Conservation (phyloP, 495 filamentous ascomycete genomes). For the Penicillium diatomitis region DNA sequence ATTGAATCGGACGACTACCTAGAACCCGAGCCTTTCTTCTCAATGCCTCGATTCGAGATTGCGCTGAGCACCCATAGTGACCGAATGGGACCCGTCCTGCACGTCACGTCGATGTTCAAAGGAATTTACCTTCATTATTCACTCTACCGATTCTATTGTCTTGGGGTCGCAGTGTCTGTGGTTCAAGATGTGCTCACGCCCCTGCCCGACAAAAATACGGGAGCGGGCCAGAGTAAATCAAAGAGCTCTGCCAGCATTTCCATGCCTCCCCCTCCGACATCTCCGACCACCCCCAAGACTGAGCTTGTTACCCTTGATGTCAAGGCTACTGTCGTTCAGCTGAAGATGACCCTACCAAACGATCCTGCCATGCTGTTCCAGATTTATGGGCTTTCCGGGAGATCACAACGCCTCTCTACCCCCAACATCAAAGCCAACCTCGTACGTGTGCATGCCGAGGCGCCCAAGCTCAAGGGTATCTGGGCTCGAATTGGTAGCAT, state of each 20-base stretch:
- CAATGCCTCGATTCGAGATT: conserved; percentile 78
- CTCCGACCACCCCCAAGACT: conserved; percentile 22
- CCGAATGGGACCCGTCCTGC: conserved; percentile 73
- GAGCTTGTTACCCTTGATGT: conserved; percentile 79
- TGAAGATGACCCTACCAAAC: conserved; percentile 79
- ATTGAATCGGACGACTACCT: conserved; percentile 77
- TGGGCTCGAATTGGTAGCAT: conserved; percentile 84
- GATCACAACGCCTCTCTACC: conserved; percentile 73
- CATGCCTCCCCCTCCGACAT: conserved; percentile 21
- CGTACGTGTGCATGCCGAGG: conserved; percentile 74
- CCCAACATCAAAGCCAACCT: conserved; percentile 71
- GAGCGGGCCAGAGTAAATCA: conserved; percentile 3
- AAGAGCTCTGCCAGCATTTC: conserved; percentile 11
- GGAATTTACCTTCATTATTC: conserved; percentile 82
- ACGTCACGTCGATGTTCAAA: conserved; percentile 72
- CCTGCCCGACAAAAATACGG: conserved; percentile 15
- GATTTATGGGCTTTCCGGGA: conserved; percentile 67
- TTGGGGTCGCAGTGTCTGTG: conserved; percentile 70
- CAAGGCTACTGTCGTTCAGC: conserved; percentile 66
- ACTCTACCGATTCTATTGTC: conserved; percentile 86
- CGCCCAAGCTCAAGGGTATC: conserved; percentile 65
- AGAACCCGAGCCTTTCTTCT: conserved; percentile 78
- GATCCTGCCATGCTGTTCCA: conserved; percentile 90
- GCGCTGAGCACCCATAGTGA: conserved; percentile 79
- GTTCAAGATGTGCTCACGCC: conserved; percentile 64